Conservation (phyloP, 192 early-diverging fungal species). For the Piromyces sp. region DNA sequence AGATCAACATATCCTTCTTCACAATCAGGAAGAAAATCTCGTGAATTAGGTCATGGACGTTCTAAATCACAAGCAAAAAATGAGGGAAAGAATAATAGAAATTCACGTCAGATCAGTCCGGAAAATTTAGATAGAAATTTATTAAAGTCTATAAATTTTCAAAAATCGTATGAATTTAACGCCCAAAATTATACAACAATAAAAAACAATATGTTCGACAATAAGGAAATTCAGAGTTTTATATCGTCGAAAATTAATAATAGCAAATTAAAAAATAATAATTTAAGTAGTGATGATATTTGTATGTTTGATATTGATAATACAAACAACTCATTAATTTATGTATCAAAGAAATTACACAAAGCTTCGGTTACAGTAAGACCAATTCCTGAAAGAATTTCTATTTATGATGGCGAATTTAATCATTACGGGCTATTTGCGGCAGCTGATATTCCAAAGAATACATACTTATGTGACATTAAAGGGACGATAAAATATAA, state of each 20-base stretch:
- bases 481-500: slow-evolving; percentile 55
- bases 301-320: background rate
- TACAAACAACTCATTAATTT: background rate
- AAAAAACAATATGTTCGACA: background rate
- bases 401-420: background rate
- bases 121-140: slow-evolving; percentile 16
- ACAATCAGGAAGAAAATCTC: background rate
- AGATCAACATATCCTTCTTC: background rate
- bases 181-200: background rate
- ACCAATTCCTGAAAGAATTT: slow-evolving; percentile 4
- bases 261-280: background rate
- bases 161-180: background rate
- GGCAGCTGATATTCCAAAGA: slow-evolving; percentile 24
- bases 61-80: background rate
- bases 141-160: slow-evolving; percentile 12
- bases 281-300: background rate
- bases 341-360: slow-evolving; percentile 1
- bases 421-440: slow-evolving; percentile 42
- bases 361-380: slow-evolving; percentile 10
- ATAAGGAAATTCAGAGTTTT: background rate
- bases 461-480: slow-evolving; percentile 55
- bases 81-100: background rate
- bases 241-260: background rate
- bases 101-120: slow-evolving; percentile 7
- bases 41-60: background rate